Evolutionary conservation across 2,329 filamentous ascomycete genomes (phyloP).

Genomic region (Sclerotinia spermophila): DNA sequence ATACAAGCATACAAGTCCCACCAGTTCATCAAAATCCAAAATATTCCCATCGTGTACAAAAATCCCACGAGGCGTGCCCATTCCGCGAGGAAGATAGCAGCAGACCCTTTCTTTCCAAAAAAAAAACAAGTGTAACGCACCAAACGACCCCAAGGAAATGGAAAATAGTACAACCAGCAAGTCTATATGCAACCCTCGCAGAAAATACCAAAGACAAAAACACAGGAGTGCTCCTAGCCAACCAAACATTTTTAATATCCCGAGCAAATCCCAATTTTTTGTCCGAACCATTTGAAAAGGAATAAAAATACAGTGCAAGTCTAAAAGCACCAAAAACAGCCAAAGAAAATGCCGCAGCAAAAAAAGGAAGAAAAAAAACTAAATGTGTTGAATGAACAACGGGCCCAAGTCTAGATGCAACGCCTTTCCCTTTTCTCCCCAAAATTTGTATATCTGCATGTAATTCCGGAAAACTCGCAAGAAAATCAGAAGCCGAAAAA

Average conservation of each 20-base stretch:
- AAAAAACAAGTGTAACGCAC: constrained; percentile 17
- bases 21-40: constrained; percentile 20
- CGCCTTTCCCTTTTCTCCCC: constrained; percentile 23
- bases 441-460: constrained; percentile 13
- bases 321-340: constrained; percentile 20
- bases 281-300: constrained; percentile 20
- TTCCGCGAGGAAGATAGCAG: constrained; percentile 20
- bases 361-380: constrained; percentile 11
- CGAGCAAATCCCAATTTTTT: constrained; percentile 20
- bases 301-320: constrained; percentile 20
- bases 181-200: constrained; percentile 19
- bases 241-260: constrained; percentile 18
- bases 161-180: constrained; percentile 18
- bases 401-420: constrained; percentile 31
- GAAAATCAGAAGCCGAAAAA: constrained; percentile 7
- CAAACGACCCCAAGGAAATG: constrained; percentile 12
- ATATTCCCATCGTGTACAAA: constrained; percentile 17
- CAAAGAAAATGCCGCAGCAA: constrained; percentile 15
- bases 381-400: constrained; percentile 20
- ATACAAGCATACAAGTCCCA: constrained; percentile 19
- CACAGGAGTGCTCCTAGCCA: constrained; percentile 9
- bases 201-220: constrained; percentile 16
- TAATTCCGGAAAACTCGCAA: constrained; percentile 15
- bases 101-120: constrained; percentile 12
- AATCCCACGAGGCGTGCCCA: constrained; percentile 17